phyloP scores from a whole-genome alignment of 305 asterid genomes.

The Striga hermonthica region DNA sequence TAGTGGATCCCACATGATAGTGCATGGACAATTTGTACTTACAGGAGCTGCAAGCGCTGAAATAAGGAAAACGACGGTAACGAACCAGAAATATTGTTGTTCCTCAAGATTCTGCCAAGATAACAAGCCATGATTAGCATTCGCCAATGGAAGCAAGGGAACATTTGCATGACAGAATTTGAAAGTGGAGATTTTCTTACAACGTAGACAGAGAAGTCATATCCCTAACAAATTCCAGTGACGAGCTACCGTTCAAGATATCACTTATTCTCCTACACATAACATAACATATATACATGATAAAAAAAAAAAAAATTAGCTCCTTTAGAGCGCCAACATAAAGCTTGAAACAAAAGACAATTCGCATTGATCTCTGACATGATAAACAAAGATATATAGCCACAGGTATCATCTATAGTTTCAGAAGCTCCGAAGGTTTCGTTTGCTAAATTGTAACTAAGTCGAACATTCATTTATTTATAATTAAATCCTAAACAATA shows the following conservation, averaged over 20 bases:
- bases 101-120: constrained; percentile 61
- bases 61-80: constrained; percentile 51
- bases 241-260: constrained; percentile 53
- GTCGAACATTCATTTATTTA: neutral
- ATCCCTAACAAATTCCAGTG: constrained; percentile 48
- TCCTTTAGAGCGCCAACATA: no score
- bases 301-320: no score
- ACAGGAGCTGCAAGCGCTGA: constrained; percentile 50
- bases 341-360: no score
- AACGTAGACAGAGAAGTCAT: constrained; percentile 46
- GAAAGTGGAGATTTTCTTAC: constrained; percentile 36
- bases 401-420: no score
- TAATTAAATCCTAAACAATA: neutral
- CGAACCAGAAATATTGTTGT: constrained; percentile 72
- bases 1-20: neutral
- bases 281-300: neutral
- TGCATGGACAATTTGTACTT: constrained; percentile 33
- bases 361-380: no score
- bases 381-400: no score
- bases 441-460: no score
- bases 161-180: constrained; percentile 4
- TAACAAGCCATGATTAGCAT: neutral
- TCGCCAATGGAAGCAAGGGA: constrained; percentile 5
- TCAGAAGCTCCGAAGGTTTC: no score
- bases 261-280: constrained; percentile 60